Evolutionary conservation across 306 rosid species (phyloP).

Genomic region (Erythrophleum fordii): DNA sequence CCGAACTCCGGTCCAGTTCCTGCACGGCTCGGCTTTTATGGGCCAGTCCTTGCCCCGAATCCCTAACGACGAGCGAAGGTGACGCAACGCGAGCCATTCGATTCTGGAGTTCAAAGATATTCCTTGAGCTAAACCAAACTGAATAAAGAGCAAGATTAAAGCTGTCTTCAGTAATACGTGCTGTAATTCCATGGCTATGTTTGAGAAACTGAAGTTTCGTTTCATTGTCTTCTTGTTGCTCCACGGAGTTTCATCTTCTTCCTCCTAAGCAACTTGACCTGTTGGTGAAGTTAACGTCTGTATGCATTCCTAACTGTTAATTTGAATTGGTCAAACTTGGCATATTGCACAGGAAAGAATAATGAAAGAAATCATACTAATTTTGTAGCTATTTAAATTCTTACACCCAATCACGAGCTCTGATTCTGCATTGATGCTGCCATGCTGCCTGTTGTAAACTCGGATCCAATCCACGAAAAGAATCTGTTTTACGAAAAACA

Average conservation of each 20-base stretch:
- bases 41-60: slow-evolving; percentile 83
- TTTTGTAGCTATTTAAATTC: slow-evolving; percentile 28
- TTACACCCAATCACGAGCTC: slow-evolving; percentile 54
- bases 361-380: background rate
- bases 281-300: slow-evolving; percentile 7
- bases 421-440: slow-evolving; percentile 38
- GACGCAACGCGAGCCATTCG: slow-evolving; percentile 65
- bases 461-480: slow-evolving; percentile 29
- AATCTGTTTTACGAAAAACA: background rate
- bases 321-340: slow-evolving; percentile 23
- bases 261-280: slow-evolving; percentile 12
- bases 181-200: slow-evolving; percentile 57
- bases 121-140: slow-evolving; percentile 46
- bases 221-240: slow-evolving; percentile 22
- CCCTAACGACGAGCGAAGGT: slow-evolving; percentile 82
- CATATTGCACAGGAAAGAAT: slow-evolving; percentile 16
- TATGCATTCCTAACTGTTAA: background rate
- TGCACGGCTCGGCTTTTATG: slow-evolving; percentile 67
- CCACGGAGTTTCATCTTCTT: slow-evolving; percentile 33
- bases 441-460: slow-evolving; percentile 20
- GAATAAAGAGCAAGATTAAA: slow-evolving; percentile 48
- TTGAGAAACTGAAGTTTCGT: slow-evolving; percentile 33
- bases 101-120: slow-evolving; percentile 45
- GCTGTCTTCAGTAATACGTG: slow-evolving; percentile 33
- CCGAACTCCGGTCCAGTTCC: slow-evolving; percentile 66